Percentiles rank a stretch among this genome's conserved stretches.
These are phyloP conservation scores for Kodamaea fukazawae DNA, from an alignment of 805 yeast genomes.

Conservation along the genomic window DNA sequence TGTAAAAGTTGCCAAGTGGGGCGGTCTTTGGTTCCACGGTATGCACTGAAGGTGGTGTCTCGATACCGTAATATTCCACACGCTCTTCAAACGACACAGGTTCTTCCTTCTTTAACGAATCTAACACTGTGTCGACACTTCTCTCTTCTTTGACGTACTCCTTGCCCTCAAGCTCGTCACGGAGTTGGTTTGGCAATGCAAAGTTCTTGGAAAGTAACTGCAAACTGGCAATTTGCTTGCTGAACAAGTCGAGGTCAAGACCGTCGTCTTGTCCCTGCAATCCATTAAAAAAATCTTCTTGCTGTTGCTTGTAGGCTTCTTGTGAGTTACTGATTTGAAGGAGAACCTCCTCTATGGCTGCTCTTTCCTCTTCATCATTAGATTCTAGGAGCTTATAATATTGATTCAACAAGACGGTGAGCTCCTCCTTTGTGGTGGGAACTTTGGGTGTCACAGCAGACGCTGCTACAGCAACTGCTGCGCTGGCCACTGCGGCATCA, in stretches of 20 bases:
- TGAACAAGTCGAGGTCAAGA: conserved; percentile 46
- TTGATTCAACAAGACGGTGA: conserved; percentile 24
- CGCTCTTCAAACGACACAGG: conserved; percentile 27
- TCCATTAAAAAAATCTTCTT: conserved; percentile 20
- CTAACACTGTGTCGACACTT: conserved; percentile 1
- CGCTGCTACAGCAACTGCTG: conserved; percentile 1
- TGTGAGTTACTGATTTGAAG: conserved; percentile 26
- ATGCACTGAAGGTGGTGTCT: conserved; percentile 19
- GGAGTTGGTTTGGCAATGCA: conserved; percentile 53
- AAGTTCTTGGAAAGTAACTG: conserved; percentile 64
- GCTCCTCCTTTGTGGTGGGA: conserved; percentile 27
- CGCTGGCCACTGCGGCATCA: neutral
- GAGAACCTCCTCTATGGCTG: conserved; percentile 23
- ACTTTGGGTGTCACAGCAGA: conserved; percentile 5
- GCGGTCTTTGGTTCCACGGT: conserved; percentile 34
- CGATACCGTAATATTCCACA: conserved; percentile 42
- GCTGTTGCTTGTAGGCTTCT: conserved; percentile 20
- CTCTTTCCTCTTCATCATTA: conserved; percentile 17
- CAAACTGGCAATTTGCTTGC: conserved; percentile 60
- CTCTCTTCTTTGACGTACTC: conserved; percentile 9
- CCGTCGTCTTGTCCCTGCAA: conserved; percentile 17
- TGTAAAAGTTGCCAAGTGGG: conserved; percentile 47
- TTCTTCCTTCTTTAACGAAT: conserved; percentile 2
- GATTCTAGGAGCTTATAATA: conserved; percentile 21
- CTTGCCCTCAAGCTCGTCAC: conserved; percentile 29